Evolutionary conservation across 116 monocot genomes (phyloP).

Genomic region (Iris pallida): DNA sequence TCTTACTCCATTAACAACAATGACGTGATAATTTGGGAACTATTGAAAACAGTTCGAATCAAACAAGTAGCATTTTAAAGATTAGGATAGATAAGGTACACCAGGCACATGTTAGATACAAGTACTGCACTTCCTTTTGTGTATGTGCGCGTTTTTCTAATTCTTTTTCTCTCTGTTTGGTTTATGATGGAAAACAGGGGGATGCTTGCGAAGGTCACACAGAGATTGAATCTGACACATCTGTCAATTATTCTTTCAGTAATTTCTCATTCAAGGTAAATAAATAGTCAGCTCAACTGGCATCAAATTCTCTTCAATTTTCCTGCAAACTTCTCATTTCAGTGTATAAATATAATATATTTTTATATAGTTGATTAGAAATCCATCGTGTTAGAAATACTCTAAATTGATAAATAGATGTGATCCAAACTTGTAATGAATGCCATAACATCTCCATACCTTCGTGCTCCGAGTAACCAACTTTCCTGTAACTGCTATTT

Average conservation of each 20-base stretch:
- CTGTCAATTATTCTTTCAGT: slow-evolving; percentile 89
- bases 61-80: no score
- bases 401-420: not conserved
- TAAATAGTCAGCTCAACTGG: not conserved
- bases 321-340: not conserved
- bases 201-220: slow-evolving; percentile 51
- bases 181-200: slow-evolving; percentile 43
- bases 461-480: no score
- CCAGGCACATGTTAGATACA: not conserved
- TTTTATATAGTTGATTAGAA: not conserved
- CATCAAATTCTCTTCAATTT: not conserved
- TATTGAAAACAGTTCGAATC: no score
- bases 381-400: not conserved
- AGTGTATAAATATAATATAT: not conserved
- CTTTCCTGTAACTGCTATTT: no score
- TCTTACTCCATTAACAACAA: no score
- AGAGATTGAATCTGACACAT: slow-evolving; percentile 61
- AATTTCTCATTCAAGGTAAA: slow-evolving; percentile 98
- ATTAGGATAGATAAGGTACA: no score
- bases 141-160: not conserved
- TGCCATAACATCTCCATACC: not conserved
- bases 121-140: not conserved
- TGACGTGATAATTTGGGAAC: no score
- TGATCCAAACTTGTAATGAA: not conserved
- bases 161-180: no score